Evolutionary conservation across 108 stramenopile genomes (phyloP).

Genomic region (Mediolabrus comicus): DNA sequence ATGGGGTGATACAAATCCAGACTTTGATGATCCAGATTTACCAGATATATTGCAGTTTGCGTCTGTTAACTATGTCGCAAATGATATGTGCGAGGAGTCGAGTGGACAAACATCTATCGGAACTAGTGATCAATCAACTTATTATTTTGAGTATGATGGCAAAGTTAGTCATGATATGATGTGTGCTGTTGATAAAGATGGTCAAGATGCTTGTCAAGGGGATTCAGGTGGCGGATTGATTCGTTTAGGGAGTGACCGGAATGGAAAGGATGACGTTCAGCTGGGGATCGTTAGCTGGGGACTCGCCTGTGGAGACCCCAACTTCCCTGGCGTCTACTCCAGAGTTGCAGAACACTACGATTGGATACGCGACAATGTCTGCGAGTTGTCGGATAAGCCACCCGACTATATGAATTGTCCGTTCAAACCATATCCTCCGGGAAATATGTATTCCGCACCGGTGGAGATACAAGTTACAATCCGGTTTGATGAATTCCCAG

Average conservation of each 20-base stretch:
- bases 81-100: constrained; percentile 30
- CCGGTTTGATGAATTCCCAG: constrained; percentile 30
- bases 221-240: constrained; percentile 45
- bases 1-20: constrained; percentile 42
- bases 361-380: constrained; percentile 34
- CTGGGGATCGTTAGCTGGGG: constrained; percentile 50
- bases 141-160: constrained; percentile 38
- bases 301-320: constrained; percentile 25
- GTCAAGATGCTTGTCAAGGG: constrained; percentile 49
- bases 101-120: constrained; percentile 20
- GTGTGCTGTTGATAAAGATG: constrained; percentile 22
- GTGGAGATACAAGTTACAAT: constrained; percentile 30
- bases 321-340: constrained; percentile 45
- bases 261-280: constrained; percentile 28
- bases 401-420: constrained; percentile 37
- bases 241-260: constrained; percentile 18
- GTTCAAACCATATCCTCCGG: constrained; percentile 17
- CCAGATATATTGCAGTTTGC: constrained; percentile 17
- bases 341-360: constrained; percentile 32
- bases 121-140: neutral
- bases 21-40: constrained; percentile 4
- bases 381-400: constrained; percentile 41
- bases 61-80: constrained; percentile 37
- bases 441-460: constrained; percentile 14
- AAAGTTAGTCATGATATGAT: constrained; percentile 40